Conservation (phyloP, 768 basidiomycete genomes). For the Collybiopsis confluens region DNA sequence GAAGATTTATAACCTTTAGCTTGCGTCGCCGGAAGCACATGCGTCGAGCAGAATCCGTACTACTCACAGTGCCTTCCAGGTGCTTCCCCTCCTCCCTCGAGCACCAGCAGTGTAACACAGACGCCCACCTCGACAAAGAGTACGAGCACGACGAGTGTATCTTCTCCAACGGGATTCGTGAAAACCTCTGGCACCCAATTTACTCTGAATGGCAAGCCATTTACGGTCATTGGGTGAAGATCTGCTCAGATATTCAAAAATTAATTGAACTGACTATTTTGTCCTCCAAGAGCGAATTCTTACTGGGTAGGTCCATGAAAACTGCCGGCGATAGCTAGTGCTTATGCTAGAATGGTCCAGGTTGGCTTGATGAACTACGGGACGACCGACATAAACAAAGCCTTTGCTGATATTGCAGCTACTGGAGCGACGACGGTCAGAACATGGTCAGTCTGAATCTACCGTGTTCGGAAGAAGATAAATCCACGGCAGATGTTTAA, state of each 20-base stretch:
- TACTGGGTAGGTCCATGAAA: slow-evolving; percentile 44
- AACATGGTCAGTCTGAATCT: slow-evolving; percentile 11
- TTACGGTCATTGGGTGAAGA: slow-evolving; percentile 36
- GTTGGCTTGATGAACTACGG: slow-evolving; percentile 44
- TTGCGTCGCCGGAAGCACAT: slow-evolving; percentile 27
- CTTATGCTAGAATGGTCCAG: too few relatives aligned
- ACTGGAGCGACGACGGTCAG: slow-evolving; percentile 47
- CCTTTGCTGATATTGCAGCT: slow-evolving; percentile 47
- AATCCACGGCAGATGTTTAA: too few relatives aligned
- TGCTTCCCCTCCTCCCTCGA: slow-evolving; percentile 8
- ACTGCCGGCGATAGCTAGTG: too few relatives aligned
- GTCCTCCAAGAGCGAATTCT: slow-evolving; percentile 37
- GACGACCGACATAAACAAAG: slow-evolving; percentile 42
- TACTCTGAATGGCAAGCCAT: slow-evolving; percentile 31
- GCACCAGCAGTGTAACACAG: too few relatives aligned
- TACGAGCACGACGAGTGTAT: background rate
- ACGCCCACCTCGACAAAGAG: slow-evolving; percentile 8
- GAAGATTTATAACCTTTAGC: slow-evolving; percentile 14
- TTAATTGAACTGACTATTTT: background rate
- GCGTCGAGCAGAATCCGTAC: slow-evolving; percentile 24
- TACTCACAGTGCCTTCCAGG: slow-evolving; percentile 31
- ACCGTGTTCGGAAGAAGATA: slow-evolving; percentile 22
- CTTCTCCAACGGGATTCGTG: slow-evolving; percentile 22
- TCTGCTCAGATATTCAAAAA: background rate
- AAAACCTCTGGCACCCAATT: slow-evolving; percentile 36